A percentile compares a stretch with the other conserved stretches of the same genome.
Conservation (phyloP, 2,329 filamentous ascomycete species). For the Seiridium cupressi region DNA sequence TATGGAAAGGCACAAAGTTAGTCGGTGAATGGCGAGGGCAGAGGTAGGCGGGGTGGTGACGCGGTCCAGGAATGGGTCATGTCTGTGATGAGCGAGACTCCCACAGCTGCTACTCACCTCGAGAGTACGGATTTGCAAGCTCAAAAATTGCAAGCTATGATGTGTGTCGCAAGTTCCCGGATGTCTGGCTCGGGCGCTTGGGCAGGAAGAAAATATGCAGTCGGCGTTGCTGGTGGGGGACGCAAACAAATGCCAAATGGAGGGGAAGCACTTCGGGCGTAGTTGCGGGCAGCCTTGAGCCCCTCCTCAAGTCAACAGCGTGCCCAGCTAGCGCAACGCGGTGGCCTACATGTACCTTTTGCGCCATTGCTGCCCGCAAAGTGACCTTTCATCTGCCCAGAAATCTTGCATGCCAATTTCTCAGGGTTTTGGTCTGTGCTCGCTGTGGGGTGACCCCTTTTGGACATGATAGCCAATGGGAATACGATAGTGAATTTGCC, state of each 20-base stretch:
- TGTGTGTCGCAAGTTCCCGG: neutral
- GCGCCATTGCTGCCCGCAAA: no score
- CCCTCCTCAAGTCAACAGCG: no score
- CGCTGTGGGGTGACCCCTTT: no score
- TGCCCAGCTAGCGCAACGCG: neutral
- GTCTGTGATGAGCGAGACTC: no score
- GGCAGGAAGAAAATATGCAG: neutral
- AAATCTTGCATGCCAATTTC: no score
- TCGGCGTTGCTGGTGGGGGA: neutral
- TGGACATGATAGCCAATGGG: no score
- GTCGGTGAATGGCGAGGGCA: neutral
- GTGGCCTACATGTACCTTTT: no score
- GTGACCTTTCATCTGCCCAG: no score
- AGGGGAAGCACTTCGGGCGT: neutral
- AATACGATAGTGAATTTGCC: no score
- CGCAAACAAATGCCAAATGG: conserved; percentile 1
- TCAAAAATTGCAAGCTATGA: neutral
- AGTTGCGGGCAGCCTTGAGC: neutral
- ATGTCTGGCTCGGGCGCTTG: neutral
- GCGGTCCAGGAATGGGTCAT: neutral
- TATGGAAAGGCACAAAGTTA: neutral
- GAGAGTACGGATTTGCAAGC: neutral
- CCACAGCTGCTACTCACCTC: neutral
- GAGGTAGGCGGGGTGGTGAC: neutral
- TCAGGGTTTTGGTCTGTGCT: no score